Conservation (phyloP, 129 eudicot genomes). For the Tagetes erecta region DNA sequence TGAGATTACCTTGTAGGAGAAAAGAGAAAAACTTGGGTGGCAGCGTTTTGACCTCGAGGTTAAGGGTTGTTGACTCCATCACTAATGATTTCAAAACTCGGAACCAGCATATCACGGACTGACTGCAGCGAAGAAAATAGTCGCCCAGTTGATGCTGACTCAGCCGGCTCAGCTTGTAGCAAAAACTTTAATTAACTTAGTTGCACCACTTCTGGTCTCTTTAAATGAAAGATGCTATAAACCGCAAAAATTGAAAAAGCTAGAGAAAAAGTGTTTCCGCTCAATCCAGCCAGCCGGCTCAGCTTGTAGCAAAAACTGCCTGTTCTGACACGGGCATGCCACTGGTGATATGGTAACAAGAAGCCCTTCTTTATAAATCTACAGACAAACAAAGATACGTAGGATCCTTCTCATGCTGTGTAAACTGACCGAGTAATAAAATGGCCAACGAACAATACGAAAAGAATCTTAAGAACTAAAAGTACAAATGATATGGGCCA, state of each 20-base stretch:
- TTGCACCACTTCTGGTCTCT: conserved; percentile 1
- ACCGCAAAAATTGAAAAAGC: not conserved
- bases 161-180: no score
- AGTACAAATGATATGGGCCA: not conserved
- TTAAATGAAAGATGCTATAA: not conserved
- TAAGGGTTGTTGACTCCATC: not conserved
- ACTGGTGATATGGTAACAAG: not conserved
- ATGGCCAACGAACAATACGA: not conserved
- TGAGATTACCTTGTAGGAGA: not conserved
- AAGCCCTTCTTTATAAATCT: not conserved
- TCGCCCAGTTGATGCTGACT: not conserved
- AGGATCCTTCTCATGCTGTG: not conserved
- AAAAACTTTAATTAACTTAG: no score
- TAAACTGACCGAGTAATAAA: not conserved
- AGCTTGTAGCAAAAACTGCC: not conserved
- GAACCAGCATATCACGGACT: not conserved
- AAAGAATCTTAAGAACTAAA: not conserved
- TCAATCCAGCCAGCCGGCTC: not conserved
- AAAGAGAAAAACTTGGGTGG: conserved; percentile 1
- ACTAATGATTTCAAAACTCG: not conserved
- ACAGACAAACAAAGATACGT: not conserved
- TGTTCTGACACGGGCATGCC: not conserved
- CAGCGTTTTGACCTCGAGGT: not conserved
- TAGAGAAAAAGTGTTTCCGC: not conserved
- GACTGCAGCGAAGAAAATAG: not conserved